Evolutionary conservation across 2,329 filamentous ascomycete genomes (phyloP).

Genomic region (Zymoseptoria crescenta): DNA sequence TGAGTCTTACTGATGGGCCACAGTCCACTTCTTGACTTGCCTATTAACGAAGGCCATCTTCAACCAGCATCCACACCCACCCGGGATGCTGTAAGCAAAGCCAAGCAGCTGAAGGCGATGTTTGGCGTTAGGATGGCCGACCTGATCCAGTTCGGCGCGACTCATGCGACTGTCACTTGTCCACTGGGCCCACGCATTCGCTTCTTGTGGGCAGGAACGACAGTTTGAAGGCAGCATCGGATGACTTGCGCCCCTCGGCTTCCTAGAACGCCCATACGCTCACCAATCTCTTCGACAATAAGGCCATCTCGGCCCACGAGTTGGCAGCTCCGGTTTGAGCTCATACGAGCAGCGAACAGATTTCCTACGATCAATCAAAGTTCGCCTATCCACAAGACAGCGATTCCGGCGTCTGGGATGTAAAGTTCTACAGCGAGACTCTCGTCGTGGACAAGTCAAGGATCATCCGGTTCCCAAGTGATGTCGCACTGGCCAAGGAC

Average conservation of each 20-base stretch:
- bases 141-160: conserved; percentile 33
- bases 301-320: conserved; percentile 33
- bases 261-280: not conserved
- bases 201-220: conserved; percentile 43
- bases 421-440: conserved; percentile 39
- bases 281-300: conserved; percentile 31
- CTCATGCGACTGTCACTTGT: conserved; percentile 32
- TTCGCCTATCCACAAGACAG: conserved; percentile 39
- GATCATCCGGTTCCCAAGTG: no score
- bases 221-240: conserved; percentile 34
- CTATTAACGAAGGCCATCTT: no score
- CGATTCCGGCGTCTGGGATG: conserved; percentile 46
- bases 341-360: conserved; percentile 44
- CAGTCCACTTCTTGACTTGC: no score
- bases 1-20: no score
- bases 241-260: conserved; percentile 38
- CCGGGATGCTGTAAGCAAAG: no score
- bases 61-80: no score
- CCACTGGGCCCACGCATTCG: conserved; percentile 33
- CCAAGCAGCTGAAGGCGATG: no score
- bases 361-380: conserved; percentile 22
- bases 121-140: no score
- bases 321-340: conserved; percentile 48
- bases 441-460: no score
- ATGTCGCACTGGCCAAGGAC: no score